Base-by-base conservation (phyloP, 495 filamentous ascomycete species). In the Trichocladium uniseriatum region DNA sequence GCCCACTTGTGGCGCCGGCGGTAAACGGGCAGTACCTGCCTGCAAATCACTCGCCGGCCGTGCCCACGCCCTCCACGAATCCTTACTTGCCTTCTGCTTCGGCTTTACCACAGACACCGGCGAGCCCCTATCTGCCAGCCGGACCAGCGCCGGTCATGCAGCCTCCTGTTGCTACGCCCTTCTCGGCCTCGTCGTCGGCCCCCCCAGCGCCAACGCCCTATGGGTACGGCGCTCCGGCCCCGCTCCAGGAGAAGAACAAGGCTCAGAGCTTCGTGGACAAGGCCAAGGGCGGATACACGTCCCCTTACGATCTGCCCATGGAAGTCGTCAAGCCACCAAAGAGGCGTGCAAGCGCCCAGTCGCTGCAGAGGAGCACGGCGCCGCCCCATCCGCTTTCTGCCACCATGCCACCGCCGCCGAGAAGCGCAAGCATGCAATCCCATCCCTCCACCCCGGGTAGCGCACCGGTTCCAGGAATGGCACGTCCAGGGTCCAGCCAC, bases 301-400 rank as follows among this genome's bases (percentile, higher is more conserved):
- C 89, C 20, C 92, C 92, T 4, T 98, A 95, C 56, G 92, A 98
- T 65, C 76, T 98, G 4, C 92, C 92, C 2, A 87, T 94, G 67
- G 91, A 95, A 40, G 75, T 96, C 14, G 75, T 82, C 15, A 79
- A 79, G 45, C 41, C n/a, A n/a, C n/a, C 83, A 24, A 76, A 78
- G 66, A 80, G 79, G 69, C 67, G 77, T 47, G 62, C 64, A 40
- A 77, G 68, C 47, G 66, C 64, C 43, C 70, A 69, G 36, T 69
- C 71, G 32, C 65, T 59, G 39, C 64, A 62, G 38, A 53, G 55
- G 36, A 56, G 47, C 45, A 56, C 40, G 16, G 52, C 58, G 24
- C 68, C 60, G 15, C 61, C 60, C 28, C 56, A 66, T 31, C 66
- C 72, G 6, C 70, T 72, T 15, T 68, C 71, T 29, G 72, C 74